A percentile compares a stretch with the other conserved stretches of the same genome.
Conservation (phyloP, 148 eudicot species). For the Drosera capensis region DNA sequence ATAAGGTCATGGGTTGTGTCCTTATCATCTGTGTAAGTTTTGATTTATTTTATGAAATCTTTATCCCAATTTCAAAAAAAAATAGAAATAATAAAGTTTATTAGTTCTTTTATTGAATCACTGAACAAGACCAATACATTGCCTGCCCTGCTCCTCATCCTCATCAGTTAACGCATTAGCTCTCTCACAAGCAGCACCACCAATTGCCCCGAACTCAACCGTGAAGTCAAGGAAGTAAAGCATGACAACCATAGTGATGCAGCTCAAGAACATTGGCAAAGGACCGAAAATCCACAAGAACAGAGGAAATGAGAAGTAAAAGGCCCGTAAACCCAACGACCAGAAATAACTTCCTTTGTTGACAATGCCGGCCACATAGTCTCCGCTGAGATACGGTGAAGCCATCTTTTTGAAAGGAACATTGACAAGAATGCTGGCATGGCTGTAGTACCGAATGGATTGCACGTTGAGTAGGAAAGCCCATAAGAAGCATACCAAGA, state of each 20-base stretch:
- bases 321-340: conserved; percentile 51
- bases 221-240: conserved; percentile 42
- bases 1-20: too few relatives aligned
- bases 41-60: too few relatives aligned
- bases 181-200: conserved; percentile 10
- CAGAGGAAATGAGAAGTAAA: conserved; percentile 51
- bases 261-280: conserved; percentile 40
- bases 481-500: conserved; percentile 39
- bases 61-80: too few relatives aligned
- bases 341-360: conserved; percentile 50
- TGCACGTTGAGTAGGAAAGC: conserved; percentile 44
- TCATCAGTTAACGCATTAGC: conserved; percentile 1
- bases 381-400: conserved; percentile 11
- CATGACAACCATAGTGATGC: conserved; percentile 24
- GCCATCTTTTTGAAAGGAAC: conserved; percentile 26
- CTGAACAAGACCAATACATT: background rate
- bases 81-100: too few relatives aligned
- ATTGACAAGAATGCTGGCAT: conserved; percentile 47
- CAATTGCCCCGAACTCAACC: conserved; percentile 11
- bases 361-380: conserved; percentile 34
- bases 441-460: conserved; percentile 56
- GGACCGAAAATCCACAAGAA: conserved; percentile 65
- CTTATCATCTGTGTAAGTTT: too few relatives aligned
- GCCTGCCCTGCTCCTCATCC: conserved; percentile 1
- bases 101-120: too few relatives aligned